Conservation (phyloP, 2,329 filamentous ascomycete species). For the Trichoderma simmonsii region DNA sequence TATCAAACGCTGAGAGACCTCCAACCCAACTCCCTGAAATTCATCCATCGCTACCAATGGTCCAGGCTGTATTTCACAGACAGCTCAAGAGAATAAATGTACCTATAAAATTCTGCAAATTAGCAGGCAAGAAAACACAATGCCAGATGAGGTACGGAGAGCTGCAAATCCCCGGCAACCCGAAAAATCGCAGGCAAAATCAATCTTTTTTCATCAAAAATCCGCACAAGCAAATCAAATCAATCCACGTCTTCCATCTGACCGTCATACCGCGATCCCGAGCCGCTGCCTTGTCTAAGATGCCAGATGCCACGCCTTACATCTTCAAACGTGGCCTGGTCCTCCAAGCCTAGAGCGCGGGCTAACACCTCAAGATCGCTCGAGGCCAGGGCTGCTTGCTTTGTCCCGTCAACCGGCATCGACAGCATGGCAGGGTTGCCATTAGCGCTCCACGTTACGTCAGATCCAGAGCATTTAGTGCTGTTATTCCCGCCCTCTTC, state of each 20-base stretch:
- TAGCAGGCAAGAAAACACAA: background rate
- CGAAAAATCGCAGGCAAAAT: background rate
- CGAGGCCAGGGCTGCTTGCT: constrained; percentile 20
- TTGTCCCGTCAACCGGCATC: background rate
- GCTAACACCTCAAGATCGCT: constrained; percentile 37
- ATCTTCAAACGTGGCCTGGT: constrained; percentile 37
- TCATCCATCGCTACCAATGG: background rate
- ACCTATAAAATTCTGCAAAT: background rate
- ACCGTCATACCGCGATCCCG: background rate
- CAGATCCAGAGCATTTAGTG: constrained; percentile 12
- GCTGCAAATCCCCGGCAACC: background rate
- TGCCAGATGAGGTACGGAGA: background rate
- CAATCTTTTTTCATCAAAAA: background rate
- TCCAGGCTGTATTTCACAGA: background rate
- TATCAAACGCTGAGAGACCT: background rate
- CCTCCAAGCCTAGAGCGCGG: constrained; percentile 32
- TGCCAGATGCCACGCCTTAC: constrained; percentile 33
- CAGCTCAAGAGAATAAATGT: background rate
- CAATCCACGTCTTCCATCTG: background rate
- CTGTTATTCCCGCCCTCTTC: constrained; percentile 20
- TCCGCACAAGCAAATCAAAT: background rate
- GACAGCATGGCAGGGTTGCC: constrained; percentile 20
- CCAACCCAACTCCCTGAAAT: background rate
- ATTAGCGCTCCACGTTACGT: constrained; percentile 21
- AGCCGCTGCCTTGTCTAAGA: constrained; percentile 25